phyloP scores from a whole-genome alignment of 139 green algal species.

The Coelastrella sp. region DNA sequence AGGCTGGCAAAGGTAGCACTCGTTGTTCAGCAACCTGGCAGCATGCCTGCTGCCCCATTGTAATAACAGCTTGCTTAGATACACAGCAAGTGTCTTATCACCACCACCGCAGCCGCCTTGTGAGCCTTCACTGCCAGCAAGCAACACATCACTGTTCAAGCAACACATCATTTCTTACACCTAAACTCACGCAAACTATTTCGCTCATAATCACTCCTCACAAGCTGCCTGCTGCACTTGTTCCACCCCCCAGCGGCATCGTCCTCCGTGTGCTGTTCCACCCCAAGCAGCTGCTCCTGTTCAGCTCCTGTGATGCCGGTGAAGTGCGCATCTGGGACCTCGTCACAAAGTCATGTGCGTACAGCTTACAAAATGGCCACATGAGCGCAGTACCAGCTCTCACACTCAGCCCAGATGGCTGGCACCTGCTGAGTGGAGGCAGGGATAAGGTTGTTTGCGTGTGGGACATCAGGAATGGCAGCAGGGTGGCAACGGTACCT shows the following conservation, averaged over 20 bases:
- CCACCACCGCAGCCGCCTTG: too few relatives aligned
- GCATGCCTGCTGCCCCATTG: too few relatives aligned
- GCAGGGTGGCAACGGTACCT: constrained; percentile 79
- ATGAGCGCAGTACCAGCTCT: constrained; percentile 89
- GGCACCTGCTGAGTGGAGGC: constrained; percentile 67
- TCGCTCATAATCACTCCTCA: too few relatives aligned
- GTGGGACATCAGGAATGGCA: constrained; percentile 82
- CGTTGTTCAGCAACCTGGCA: too few relatives aligned
- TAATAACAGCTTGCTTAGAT: too few relatives aligned
- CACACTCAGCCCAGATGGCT: constrained; percentile 79
- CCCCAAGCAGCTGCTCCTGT: constrained; percentile 84
- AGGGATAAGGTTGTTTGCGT: constrained; percentile 82
- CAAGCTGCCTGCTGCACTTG: too few relatives aligned
- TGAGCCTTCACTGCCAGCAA: too few relatives aligned
- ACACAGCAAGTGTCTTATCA: too few relatives aligned
- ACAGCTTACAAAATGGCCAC: constrained; percentile 66
- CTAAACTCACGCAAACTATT: too few relatives aligned
- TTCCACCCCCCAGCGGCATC: constrained; percentile 50
- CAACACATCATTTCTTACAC: too few relatives aligned
- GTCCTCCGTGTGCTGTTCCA: constrained; percentile 85
- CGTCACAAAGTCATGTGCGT: constrained; percentile 74
- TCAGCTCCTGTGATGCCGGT: constrained; percentile 82
- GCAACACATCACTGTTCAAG: too few relatives aligned
- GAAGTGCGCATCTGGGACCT: constrained; percentile 89
- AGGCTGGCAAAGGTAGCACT: too few relatives aligned